These are phyloP conservation scores for Crithidia acanthocephali DNA, from an alignment of 208 protist species.

Conservation along the genomic window DNA sequence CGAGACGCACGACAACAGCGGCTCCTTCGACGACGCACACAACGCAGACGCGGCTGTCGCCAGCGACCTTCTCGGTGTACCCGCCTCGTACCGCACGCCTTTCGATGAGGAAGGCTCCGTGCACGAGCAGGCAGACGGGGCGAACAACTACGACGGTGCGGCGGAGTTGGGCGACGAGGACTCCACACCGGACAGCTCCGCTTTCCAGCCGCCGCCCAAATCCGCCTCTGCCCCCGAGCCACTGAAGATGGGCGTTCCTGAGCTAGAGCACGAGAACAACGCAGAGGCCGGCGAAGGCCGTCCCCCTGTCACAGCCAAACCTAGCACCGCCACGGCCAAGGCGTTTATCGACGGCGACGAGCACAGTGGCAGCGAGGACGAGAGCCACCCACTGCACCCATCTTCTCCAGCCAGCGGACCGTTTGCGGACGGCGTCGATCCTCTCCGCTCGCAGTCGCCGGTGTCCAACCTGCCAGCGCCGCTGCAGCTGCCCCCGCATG, in stretches of 20 bases:
- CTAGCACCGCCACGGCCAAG: not conserved
- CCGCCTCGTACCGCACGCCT: not conserved
- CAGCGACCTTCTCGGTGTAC: not conserved
- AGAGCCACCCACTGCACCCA: not conserved
- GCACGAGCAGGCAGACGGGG: not conserved
- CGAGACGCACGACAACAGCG: not conserved
- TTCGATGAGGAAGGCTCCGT: not conserved
- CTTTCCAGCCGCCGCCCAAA: not conserved
- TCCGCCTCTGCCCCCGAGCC: not conserved
- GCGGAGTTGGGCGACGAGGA: slow-evolving; percentile 6
- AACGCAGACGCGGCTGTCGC: not conserved
- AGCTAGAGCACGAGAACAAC: not conserved
- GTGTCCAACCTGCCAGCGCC: not conserved
- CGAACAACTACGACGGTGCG: not conserved
- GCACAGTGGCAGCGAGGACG: not conserved
- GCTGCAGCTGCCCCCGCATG: not conserved
- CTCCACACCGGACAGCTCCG: slow-evolving; percentile 12
- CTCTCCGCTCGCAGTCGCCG: slow-evolving; percentile 2
- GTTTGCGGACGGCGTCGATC: not conserved
- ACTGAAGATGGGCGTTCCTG: not conserved
- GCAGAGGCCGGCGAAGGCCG: not conserved
- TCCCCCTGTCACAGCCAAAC: not conserved
- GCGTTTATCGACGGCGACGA: slow-evolving; percentile 1
- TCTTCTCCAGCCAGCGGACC: not conserved
- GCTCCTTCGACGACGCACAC: not conserved